Evolutionary conservation across 192 early-diverging fungal genomes (phyloP), one percentile per base, ranked within the genome.

Genomic region (Coemansia sp.): DNA sequence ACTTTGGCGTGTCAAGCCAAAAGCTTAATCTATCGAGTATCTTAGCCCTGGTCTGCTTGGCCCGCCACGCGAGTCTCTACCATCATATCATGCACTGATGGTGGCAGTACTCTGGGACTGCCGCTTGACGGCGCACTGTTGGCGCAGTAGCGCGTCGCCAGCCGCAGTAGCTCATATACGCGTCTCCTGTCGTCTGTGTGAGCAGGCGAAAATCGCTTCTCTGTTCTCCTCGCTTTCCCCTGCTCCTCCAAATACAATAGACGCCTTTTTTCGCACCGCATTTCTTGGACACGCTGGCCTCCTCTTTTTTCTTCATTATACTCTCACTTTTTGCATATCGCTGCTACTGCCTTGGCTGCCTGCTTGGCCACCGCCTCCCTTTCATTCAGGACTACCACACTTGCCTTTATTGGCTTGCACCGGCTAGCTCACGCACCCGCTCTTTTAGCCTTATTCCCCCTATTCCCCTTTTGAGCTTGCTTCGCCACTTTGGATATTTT

Each of bases 181-280:
- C 21, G 36, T 11, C 19, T 19, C 36, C 36, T 34, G 34, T 34
- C 17, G 6, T 34, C 56, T 34, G 59, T 40, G 59, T 60, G 59
- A 60, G 59, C 59, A 60, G 24, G n/a, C 14, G 19, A 40, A 19
- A 3, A 10, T 11, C 36, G 11, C 17, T 40, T 13, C 17, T 60
- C 35, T 19, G 31, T n/a, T 36, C 36, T n/a, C 24, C 24, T 27
- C 24, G 24, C 24, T 27, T 9, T 13, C 21, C 59, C 59, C 59
- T 56, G 53, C 59, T 39, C 19, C 59, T 60, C 35, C 36, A 36
- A 60, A 60, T 27, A 60, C 59, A 60, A 60, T 60, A 37, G 59
- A 60, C 59, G 59, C 59, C 36, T 34, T 60, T 35, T 60, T 53
- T 53, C 51, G 51, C 51, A 53, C 51, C 24, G 51, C 51, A 31